Evolutionary conservation across 306 rosid genomes (phyloP).

Genomic region (Begonia masoniana): DNA sequence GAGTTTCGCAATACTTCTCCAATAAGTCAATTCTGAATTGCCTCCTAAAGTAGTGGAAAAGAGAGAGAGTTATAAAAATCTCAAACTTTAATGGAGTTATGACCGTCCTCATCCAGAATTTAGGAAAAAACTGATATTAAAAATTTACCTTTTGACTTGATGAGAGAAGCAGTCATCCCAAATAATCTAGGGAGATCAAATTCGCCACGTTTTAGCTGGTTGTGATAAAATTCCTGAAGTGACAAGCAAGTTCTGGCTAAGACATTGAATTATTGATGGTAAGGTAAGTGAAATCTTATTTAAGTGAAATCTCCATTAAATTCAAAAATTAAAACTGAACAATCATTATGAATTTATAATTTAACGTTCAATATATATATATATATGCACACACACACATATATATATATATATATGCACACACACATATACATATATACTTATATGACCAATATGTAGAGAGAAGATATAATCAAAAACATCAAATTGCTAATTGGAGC

Average conservation of each 20-base stretch:
- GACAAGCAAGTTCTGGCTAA: background rate
- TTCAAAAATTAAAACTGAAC: background rate
- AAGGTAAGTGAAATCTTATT: background rate
- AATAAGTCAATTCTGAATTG: conserved; percentile 18
- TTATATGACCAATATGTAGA: conserved; percentile 1
- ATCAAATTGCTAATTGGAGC: too few species aligned
- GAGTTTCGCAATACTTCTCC: conserved; percentile 39
- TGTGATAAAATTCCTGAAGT: conserved; percentile 74
- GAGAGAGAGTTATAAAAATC: background rate
- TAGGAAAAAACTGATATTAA: background rate
- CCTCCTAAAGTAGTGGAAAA: conserved; percentile 31
- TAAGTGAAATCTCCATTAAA: background rate
- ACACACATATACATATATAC: too few species aligned
- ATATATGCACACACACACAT: too few species aligned
- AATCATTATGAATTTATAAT: background rate
- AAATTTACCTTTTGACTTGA: conserved; percentile 64
- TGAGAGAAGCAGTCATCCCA: conserved; percentile 93
- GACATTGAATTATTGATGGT: background rate
- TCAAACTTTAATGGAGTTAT: background rate
- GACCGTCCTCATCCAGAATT: background rate
- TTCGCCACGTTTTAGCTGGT: conserved; percentile 19
- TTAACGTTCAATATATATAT: background rate
- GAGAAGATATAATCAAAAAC: conserved; percentile 1
- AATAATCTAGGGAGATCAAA: conserved; percentile 58
- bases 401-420: too few species aligned